Conservation (phyloP, 148 eudicot genomes). For the Chenopodium formosanum region DNA sequence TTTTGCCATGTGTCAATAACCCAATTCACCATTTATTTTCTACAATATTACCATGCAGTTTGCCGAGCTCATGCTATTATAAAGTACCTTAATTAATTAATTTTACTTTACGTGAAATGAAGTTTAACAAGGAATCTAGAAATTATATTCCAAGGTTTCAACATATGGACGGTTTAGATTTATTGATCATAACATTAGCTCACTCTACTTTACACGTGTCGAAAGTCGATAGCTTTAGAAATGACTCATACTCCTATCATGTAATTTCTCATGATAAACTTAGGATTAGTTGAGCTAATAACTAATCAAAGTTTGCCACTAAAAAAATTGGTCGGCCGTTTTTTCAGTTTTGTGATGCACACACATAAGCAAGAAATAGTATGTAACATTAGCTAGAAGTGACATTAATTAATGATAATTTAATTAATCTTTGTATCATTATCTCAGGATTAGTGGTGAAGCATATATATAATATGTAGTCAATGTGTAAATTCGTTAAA, state of each 20-base stretch:
- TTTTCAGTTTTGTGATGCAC: constrained; percentile 14
- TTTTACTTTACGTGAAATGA: neutral
- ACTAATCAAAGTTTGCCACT: constrained; percentile 1
- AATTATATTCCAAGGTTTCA: neutral
- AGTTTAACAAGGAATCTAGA: neutral
- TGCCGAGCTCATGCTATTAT: neutral
- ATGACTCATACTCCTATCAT: constrained; percentile 3
- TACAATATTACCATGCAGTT: neutral
- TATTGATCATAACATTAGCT: neutral
- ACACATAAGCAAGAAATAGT: neutral
- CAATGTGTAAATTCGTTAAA: neutral
- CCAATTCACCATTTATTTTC: neutral
- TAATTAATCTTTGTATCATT: neutral
- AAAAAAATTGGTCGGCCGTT: constrained; percentile 3
- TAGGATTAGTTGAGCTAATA: constrained; percentile 3
- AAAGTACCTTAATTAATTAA: neutral
- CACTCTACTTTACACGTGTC: neutral
- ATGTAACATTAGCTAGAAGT: neutral
- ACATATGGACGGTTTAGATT: constrained; percentile 1
- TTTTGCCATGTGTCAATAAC: constrained; percentile 5
- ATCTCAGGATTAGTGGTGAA: neutral
- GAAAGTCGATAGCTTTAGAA: neutral
- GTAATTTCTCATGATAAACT: neutral
- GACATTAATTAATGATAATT: neutral
- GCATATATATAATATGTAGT: neutral